These are phyloP conservation scores for Diaporthe citrichinensis DNA, from an alignment of 2,329 filamentous ascomycete species.

Conservation along the genomic window DNA sequence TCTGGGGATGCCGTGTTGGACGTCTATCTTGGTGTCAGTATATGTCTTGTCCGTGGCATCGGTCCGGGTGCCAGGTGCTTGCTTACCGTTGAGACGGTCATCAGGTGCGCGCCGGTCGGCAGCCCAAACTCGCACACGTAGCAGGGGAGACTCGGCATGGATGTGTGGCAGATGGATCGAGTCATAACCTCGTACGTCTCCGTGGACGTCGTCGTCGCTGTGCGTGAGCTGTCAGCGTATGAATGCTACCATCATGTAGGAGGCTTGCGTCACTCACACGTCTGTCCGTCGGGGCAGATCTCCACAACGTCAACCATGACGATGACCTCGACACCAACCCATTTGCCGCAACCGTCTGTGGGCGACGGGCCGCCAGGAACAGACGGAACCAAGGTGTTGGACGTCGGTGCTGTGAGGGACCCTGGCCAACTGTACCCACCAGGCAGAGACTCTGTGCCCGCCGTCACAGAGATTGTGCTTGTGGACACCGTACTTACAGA, in stretches of 20 bases:
- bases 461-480: conserved; percentile 15
- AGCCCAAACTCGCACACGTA: conserved; percentile 49
- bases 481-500: conserved; percentile 7
- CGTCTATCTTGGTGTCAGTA: conserved; percentile 40
- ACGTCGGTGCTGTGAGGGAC: conserved; percentile 22
- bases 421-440: conserved; percentile 38
- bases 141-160: conserved; percentile 46
- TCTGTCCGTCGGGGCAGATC: conserved; percentile 40
- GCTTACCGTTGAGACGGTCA: conserved; percentile 48
- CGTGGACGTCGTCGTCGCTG: conserved; percentile 41
- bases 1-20: conserved; percentile 43
- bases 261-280: conserved; percentile 29
- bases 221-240: not conserved
- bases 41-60: not conserved
- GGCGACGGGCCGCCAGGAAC: conserved; percentile 12
- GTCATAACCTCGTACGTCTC: conserved; percentile 44
- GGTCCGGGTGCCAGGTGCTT: conserved; percentile 11
- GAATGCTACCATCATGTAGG: not conserved
- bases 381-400: conserved; percentile 20
- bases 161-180: conserved; percentile 49
- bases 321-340: conserved; percentile 42
- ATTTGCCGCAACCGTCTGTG: conserved; percentile 34
- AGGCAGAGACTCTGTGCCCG: not conserved
- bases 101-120: conserved; percentile 42
- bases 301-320: conserved; percentile 42